Conservation (phyloP, 2,329 filamentous ascomycete species). For the Talaromyces piceae region DNA sequence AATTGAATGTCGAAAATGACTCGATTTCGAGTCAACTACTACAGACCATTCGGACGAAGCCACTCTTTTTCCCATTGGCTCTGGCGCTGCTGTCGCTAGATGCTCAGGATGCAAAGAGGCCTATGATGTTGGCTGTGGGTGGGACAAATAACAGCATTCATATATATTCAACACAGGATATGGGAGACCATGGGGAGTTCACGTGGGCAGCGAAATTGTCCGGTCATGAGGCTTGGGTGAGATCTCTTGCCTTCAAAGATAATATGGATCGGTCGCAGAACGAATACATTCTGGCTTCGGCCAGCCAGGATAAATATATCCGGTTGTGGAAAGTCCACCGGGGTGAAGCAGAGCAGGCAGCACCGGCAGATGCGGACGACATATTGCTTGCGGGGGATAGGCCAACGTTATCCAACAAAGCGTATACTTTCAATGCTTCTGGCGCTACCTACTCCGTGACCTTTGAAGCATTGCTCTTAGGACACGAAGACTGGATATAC, state of each 20-base stretch:
- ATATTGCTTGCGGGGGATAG: conserved; percentile 40
- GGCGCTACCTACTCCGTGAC: conserved; percentile 67
- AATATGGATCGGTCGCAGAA: conserved; percentile 50
- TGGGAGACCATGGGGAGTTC: conserved; percentile 46
- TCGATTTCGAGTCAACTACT: conserved; percentile 38
- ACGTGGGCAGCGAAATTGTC: conserved; percentile 66
- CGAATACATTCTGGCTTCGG: conserved; percentile 79
- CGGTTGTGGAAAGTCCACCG: conserved; percentile 81
- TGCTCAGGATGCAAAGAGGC: conserved; percentile 37
- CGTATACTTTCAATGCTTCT: conserved; percentile 62
- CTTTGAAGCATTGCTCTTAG: conserved; percentile 87
- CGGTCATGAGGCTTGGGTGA: conserved; percentile 92
- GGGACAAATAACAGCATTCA: conserved; percentile 80
- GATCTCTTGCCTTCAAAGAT: conserved; percentile 69
- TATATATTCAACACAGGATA: conserved; percentile 57
- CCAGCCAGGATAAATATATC: conserved; percentile 96
- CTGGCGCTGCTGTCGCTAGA: conserved; percentile 61
- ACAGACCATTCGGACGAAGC: conserved; percentile 65
- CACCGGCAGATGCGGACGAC: conserved; percentile 30
- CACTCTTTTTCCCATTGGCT: conserved; percentile 74
- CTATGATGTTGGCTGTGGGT: conserved; percentile 67
- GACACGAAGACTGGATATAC: conserved; percentile 98
- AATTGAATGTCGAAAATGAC: conserved; percentile 39
- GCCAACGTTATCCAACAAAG: conserved; percentile 79
- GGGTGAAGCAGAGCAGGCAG: conserved; percentile 57